A percentile compares a stretch with the other conserved stretches of the same genome.
Conservation (phyloP, 2,329 filamentous ascomycete species). For the Lachnellula occidentalis region DNA sequence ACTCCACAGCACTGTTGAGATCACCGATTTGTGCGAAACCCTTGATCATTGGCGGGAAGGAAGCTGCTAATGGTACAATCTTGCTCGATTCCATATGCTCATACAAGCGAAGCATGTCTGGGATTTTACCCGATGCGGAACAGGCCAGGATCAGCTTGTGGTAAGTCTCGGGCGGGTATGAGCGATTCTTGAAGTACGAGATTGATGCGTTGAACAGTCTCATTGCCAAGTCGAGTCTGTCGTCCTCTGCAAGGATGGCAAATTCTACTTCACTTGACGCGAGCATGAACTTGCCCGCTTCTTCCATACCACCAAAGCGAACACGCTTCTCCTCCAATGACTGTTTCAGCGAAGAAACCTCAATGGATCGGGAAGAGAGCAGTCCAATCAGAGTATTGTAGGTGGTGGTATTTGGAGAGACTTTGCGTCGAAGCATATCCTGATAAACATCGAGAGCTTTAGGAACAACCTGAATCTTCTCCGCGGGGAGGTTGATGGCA, state of each 20-base stretch:
- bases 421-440: constrained; percentile 85
- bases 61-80: constrained; percentile 68
- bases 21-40: constrained; percentile 81
- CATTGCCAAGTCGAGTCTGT: constrained; percentile 77
- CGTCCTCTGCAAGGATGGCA: constrained; percentile 80
- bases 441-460: constrained; percentile 94
- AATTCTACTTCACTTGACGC: constrained; percentile 82
- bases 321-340: constrained; percentile 73
- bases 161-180: constrained; percentile 78
- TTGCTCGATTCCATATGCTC: constrained; percentile 82
- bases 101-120: constrained; percentile 87
- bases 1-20: constrained; percentile 81
- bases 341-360: constrained; percentile 68
- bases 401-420: constrained; percentile 76
- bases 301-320: constrained; percentile 80
- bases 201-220: constrained; percentile 78
- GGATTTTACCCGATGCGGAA: constrained; percentile 71
- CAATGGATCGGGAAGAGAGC: constrained; percentile 72
- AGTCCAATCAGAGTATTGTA: constrained; percentile 84
- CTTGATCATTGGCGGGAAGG: constrained; percentile 92
- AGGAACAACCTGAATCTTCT: constrained; percentile 77
- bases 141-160: constrained; percentile 81
- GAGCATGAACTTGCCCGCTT: constrained; percentile 81
- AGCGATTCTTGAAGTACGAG: constrained; percentile 47
- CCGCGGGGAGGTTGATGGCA: constrained; percentile 73